These are phyloP conservation scores for Schoenoplectus tabernaemontani DNA, from an alignment of 202 grass and related monocot genomes.

Conservation along the genomic window DNA sequence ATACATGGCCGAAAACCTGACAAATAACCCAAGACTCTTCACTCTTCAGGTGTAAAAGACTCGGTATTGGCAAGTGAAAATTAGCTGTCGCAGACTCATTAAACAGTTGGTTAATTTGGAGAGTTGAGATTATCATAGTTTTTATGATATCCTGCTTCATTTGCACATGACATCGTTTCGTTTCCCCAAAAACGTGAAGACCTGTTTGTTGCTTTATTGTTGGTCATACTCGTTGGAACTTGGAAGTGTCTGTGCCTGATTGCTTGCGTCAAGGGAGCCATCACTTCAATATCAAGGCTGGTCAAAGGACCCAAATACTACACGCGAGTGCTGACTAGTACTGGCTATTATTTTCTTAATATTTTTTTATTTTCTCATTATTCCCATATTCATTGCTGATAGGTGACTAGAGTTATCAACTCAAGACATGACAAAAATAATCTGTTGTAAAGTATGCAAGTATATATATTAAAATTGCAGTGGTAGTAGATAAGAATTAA, in stretches of 20 bases:
- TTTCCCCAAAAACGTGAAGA: neutral
- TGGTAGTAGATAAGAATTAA: neutral
- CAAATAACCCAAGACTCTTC: neutral
- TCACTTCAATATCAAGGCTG: neutral
- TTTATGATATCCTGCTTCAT: too few relatives aligned
- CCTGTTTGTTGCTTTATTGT: neutral
- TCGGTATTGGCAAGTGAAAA: neutral
- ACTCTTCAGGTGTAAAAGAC: neutral
- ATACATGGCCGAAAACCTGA: neutral
- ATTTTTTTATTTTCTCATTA: neutral
- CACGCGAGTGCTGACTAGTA: neutral
- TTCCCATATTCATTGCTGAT: neutral
- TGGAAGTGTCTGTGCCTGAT: neutral
- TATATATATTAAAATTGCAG: neutral
- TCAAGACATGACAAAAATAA: neutral
- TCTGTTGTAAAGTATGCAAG: neutral
- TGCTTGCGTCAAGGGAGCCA: conserved; percentile 11
- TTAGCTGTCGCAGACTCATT: neutral
- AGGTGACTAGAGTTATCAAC: neutral
- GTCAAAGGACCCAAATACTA: neutral
- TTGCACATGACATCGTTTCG: neutral
- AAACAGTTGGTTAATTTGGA: neutral
- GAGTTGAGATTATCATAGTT: too few relatives aligned
- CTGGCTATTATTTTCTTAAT: neutral
- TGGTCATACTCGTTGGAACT: too few relatives aligned